Percentiles rank a stretch among this genome's conserved stretches.
phyloP scores from a whole-genome alignment of 116 monocot species.

The Zostera marina region DNA sequence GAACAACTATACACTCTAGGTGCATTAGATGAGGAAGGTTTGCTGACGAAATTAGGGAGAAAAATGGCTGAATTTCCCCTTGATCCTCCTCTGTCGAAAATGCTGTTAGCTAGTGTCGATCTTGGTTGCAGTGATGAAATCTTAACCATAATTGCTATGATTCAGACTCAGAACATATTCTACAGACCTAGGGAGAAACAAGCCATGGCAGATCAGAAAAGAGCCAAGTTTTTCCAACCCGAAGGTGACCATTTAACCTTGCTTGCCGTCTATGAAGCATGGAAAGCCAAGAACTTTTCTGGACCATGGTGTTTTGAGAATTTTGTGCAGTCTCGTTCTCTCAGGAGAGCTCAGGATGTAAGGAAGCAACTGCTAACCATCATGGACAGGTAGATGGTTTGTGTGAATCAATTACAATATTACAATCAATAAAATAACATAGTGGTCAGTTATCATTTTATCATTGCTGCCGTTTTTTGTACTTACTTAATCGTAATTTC shows the following conservation, averaged over 20 bases:
- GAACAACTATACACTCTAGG: conserved; percentile 84
- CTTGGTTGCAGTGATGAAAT: conserved; percentile 96
- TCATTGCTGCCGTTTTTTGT: not conserved
- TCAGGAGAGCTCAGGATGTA: conserved; percentile 92
- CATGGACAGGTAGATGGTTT: conserved; percentile 61
- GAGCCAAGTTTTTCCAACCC: conserved; percentile 92
- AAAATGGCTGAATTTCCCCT: conserved; percentile 98
- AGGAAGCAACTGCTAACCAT: conserved; percentile 91
- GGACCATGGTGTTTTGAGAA: conserved; percentile 99
- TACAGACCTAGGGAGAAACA: conserved; percentile 95
- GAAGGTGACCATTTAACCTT: conserved; percentile 93
- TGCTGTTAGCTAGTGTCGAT: conserved; percentile 91
- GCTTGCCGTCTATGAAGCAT: conserved; percentile 95
- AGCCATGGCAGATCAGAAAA: conserved; percentile 89
- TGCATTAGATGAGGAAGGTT: conserved; percentile 90
- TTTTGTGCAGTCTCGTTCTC: conserved; percentile 85
- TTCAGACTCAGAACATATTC: conserved; percentile 84
- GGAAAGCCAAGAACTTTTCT: conserved; percentile 96
- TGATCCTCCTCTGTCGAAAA: conserved; percentile 86
- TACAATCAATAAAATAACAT: too few relatives aligned
- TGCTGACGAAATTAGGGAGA: conserved; percentile 80
- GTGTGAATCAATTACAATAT: not conserved
- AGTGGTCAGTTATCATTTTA: not conserved
- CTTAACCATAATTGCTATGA: conserved; percentile 93
- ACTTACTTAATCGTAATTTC: conserved; percentile 1